phyloP scores from a whole-genome alignment of 164 flowering plant genomes.

The Sedum album region DNA sequence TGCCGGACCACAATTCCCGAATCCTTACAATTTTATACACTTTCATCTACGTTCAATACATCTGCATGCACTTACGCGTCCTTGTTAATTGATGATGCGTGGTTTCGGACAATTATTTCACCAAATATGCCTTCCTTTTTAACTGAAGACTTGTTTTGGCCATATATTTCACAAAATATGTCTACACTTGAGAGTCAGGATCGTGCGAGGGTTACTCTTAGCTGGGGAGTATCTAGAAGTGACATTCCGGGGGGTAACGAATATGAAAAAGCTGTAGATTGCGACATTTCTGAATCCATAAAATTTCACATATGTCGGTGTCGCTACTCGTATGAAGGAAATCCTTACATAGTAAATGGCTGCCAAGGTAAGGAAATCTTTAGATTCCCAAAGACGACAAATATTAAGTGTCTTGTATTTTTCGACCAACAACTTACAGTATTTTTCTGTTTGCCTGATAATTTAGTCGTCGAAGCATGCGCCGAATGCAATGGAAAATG shows the following conservation, averaged over 20 bases:
- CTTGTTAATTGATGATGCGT: neutral
- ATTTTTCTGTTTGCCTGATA: neutral
- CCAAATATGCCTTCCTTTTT: neutral
- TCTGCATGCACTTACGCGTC: constrained; percentile 3
- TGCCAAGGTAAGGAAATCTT: neutral
- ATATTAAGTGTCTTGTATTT: neutral
- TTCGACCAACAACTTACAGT: neutral
- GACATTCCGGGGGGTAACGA: neutral
- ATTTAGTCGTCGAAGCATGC: constrained; percentile 8
- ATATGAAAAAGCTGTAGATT: neutral
- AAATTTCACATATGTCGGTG: constrained; percentile 5
- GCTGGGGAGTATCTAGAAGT: neutral
- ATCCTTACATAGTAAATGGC: constrained; percentile 6
- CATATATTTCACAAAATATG: neutral
- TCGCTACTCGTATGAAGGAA: neutral
- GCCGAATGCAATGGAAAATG: constrained; percentile 1
- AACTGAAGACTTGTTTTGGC: neutral
- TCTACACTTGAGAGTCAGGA: neutral
- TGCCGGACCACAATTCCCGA: constrained; percentile 9
- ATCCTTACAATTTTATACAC: neutral
- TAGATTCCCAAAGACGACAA: neutral
- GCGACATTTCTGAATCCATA: no score
- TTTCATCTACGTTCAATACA: neutral
- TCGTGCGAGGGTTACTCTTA: neutral
- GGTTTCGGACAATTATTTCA: neutral